Conservation (phyloP, 2,329 filamentous ascomycete genomes). For the Fusarium sp. region DNA sequence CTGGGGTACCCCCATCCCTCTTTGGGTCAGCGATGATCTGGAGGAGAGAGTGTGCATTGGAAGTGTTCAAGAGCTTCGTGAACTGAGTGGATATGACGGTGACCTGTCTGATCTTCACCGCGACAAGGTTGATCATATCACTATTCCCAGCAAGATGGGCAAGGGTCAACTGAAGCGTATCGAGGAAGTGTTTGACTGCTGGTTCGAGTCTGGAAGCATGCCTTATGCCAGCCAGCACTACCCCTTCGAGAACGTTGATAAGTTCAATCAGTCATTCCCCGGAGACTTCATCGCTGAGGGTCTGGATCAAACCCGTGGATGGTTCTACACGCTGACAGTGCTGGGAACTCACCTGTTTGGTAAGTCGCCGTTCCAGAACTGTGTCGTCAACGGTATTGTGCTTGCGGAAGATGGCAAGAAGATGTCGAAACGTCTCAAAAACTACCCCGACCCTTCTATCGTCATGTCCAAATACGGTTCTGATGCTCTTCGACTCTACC, state of each 20-base stretch:
- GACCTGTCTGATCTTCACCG: conserved; percentile 88
- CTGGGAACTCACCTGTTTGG: conserved; percentile 89
- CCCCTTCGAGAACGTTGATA: conserved; percentile 87
- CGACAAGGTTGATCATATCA: conserved; percentile 93
- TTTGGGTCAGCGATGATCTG: conserved; percentile 91
- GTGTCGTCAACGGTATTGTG: conserved; percentile 95
- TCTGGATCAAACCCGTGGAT: conserved; percentile 91
- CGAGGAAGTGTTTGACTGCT: conserved; percentile 94
- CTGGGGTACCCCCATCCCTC: conserved; percentile 91
- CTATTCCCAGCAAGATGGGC: conserved; percentile 88
- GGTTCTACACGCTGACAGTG: conserved; percentile 95
- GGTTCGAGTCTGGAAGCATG: conserved; percentile 97
- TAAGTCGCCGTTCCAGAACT: conserved; percentile 89
- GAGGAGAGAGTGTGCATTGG: conserved; percentile 89
- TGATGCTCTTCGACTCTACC: conserved; percentile 90
- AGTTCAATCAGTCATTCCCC: conserved; percentile 83
- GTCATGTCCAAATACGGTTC: conserved; percentile 91
- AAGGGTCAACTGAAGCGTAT: conserved; percentile 84
- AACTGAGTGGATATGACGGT: conserved; percentile 86
- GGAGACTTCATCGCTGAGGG: conserved; percentile 96
- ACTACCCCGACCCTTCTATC: conserved; percentile 87
- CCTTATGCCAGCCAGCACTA: conserved; percentile 92
- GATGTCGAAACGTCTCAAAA: conserved; percentile 97
- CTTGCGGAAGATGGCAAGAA: conserved; percentile 96
- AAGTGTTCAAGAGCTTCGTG: conserved; percentile 83